phyloP scores from a whole-genome alignment of 1,139 yeast species.

The Entelexis paramagnoliae region DNA sequence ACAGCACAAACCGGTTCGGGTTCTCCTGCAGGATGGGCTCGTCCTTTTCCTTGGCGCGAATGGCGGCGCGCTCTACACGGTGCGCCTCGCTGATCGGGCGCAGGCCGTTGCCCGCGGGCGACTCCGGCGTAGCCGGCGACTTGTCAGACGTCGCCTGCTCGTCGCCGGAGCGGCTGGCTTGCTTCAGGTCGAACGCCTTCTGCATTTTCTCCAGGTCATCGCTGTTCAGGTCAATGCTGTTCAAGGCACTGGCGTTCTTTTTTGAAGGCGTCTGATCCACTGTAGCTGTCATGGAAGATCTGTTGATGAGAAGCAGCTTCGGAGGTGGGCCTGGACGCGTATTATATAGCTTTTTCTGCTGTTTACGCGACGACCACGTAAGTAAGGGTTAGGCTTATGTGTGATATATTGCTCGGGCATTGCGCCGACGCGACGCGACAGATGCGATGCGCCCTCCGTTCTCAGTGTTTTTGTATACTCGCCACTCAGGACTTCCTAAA shows the following conservation, averaged over 20 bases:
- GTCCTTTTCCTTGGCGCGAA: slow-evolving; percentile 68
- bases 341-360: slow-evolving; percentile 6
- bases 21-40: slow-evolving; percentile 87
- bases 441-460: neutral
- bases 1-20: slow-evolving; percentile 80
- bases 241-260: slow-evolving; percentile 33
- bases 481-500: too few species aligned
- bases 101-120: slow-evolving; percentile 16
- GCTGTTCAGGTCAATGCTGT: slow-evolving; percentile 29
- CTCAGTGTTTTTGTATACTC: neutral
- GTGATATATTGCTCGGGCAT: neutral
- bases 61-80: slow-evolving; percentile 31
- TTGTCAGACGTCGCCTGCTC: slow-evolving; percentile 1
- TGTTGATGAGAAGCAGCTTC: neutral
- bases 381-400: slow-evolving; percentile 1
- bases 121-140: neutral
- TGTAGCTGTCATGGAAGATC: slow-evolving; percentile 13
- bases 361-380: slow-evolving; percentile 9
- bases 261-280: slow-evolving; percentile 34
- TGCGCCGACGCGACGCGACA: slow-evolving; percentile 8
- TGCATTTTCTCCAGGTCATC: slow-evolving; percentile 24
- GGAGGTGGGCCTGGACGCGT: neutral
- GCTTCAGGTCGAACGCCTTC: slow-evolving; percentile 18
- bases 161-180: slow-evolving; percentile 4
- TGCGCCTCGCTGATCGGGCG: slow-evolving; percentile 25